Conservation (phyloP, 2,329 filamentous ascomycete species). For the Fusarium agapanthi region DNA sequence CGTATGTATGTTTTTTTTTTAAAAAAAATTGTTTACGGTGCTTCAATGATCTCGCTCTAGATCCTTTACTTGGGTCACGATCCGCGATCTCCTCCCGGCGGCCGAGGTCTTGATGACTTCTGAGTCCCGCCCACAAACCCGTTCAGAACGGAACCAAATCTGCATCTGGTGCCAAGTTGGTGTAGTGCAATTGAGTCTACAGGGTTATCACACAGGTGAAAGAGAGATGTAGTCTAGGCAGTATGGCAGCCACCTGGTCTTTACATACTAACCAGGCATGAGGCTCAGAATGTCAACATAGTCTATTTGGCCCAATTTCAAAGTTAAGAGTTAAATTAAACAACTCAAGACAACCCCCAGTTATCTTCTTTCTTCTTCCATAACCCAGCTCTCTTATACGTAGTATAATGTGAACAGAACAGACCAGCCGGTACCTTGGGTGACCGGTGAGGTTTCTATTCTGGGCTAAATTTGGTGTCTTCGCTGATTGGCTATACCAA, state of each 20-base stretch:
- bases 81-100: slow-evolving; percentile 17
- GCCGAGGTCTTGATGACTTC: slow-evolving; percentile 18
- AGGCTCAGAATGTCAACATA: background rate
- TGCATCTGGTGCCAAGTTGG: slow-evolving; percentile 23
- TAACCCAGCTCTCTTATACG: background rate
- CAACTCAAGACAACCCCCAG: too few species aligned
- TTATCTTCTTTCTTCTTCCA: background rate
- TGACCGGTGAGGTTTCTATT: slow-evolving; percentile 37
- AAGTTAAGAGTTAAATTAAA: background rate
- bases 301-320: background rate
- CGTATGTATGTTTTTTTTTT: background rate
- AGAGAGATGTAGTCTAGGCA: slow-evolving; percentile 1
- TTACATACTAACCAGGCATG: background rate
- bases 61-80: slow-evolving; percentile 1
- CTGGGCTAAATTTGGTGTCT: slow-evolving; percentile 23
- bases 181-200: slow-evolving; percentile 35
- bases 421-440: background rate
- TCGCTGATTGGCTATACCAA: slow-evolving; percentile 38
- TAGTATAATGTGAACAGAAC: background rate
- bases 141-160: slow-evolving; percentile 32
- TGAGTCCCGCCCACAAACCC: slow-evolving; percentile 11
- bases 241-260: slow-evolving; percentile 11
- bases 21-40: background rate
- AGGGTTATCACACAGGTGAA: slow-evolving; percentile 36
- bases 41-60: background rate